Conservation (phyloP, 805 yeast species). For the Candida sonorensis region DNA sequence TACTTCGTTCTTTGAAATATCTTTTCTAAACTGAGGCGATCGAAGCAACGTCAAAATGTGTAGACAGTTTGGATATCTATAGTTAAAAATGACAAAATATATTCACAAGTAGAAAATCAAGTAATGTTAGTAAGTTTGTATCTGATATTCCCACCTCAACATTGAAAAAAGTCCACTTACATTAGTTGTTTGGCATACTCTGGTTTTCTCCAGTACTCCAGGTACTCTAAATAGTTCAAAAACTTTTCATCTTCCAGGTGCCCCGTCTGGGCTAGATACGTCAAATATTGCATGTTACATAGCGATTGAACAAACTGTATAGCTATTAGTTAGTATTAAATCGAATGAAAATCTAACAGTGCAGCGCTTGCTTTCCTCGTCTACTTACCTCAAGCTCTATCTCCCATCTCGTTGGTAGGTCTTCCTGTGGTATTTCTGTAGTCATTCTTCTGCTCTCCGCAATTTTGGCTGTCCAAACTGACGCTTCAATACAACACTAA, state of each 20-base stretch:
- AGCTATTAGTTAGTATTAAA: too few species aligned
- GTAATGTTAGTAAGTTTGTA: background rate
- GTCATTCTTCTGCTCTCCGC: background rate
- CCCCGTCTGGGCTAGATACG: conserved; percentile 79
- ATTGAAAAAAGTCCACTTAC: conserved; percentile 18
- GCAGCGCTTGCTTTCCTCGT: too few species aligned
- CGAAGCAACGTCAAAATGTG: conserved; percentile 66
- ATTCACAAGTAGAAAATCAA: conserved; percentile 7
- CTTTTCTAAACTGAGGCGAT: conserved; percentile 44
- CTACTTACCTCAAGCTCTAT: conserved; percentile 66
- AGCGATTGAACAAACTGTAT: conserved; percentile 84
- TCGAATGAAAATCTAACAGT: conserved; percentile 2
- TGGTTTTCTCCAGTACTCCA: conserved; percentile 81
- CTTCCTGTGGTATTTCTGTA: conserved; percentile 12
- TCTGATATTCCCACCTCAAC: too few species aligned
- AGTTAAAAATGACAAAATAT: too few species aligned
- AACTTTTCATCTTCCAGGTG: conserved; percentile 67
- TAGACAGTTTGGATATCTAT: conserved; percentile 76
- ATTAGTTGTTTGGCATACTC: conserved; percentile 64
- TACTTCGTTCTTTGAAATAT: conserved; percentile 49
- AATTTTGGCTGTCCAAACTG: too few species aligned
- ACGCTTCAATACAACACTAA: too few species aligned
- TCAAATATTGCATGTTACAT: conserved; percentile 82
- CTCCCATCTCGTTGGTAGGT: conserved; percentile 78
- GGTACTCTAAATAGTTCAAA: conserved; percentile 66